Percentiles rank a stretch among this genome's conserved stretches.
Conservation (phyloP, 208 protist species). For the Leishmania arabica region DNA sequence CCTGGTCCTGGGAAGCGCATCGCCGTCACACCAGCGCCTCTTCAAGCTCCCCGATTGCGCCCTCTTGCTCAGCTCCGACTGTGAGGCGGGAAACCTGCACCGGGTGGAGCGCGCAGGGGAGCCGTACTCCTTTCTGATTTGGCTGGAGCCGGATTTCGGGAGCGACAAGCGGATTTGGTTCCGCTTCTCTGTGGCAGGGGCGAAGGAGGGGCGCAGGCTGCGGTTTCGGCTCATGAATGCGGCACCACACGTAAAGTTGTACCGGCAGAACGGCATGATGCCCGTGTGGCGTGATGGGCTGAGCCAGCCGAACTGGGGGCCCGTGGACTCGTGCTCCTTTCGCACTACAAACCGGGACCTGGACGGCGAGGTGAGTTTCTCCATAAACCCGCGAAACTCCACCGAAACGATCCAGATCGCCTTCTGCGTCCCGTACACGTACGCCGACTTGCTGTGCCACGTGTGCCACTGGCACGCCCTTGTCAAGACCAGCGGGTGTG, state of each 20-base stretch:
- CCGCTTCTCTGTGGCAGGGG: slow-evolving; percentile 73
- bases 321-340: slow-evolving; percentile 76
- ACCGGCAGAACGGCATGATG: slow-evolving; percentile 74
- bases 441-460: slow-evolving; percentile 85
- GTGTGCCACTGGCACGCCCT: slow-evolving; percentile 79
- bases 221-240: slow-evolving; percentile 76
- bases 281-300: slow-evolving; percentile 78
- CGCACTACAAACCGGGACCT: slow-evolving; percentile 53
- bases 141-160: slow-evolving; percentile 70
- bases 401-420: slow-evolving; percentile 77
- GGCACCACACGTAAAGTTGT: slow-evolving; percentile 80
- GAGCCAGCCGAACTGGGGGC: slow-evolving; percentile 50
- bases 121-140: slow-evolving; percentile 57
- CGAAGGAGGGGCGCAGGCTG: slow-evolving; percentile 41
- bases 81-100: slow-evolving; percentile 77
- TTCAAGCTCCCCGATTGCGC: slow-evolving; percentile 53
- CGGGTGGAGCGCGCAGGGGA: slow-evolving; percentile 68
- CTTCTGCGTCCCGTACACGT: slow-evolving; percentile 89
- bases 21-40: slow-evolving; percentile 66
- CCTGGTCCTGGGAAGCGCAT: slow-evolving; percentile 63
- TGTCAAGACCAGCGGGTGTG: slow-evolving; percentile 48
- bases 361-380: slow-evolving; percentile 78
- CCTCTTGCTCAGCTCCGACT: slow-evolving; percentile 70
- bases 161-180: slow-evolving; percentile 90
- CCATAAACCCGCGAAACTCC: slow-evolving; percentile 46